Conservation (phyloP, 805 yeast species). For the Candida wancherniae region DNA sequence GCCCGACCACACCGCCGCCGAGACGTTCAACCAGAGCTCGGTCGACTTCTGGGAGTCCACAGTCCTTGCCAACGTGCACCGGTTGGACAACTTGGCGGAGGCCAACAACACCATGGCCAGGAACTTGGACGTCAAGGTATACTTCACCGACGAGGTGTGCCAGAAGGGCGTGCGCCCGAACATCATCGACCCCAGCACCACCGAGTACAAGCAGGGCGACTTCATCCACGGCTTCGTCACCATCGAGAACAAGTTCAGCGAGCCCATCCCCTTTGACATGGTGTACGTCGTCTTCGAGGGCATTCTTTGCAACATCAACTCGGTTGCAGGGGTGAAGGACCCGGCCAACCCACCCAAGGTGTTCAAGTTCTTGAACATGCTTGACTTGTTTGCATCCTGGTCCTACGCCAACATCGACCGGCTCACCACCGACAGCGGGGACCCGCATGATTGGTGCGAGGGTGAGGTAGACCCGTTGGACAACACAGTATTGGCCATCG, state of each 20-base stretch:
- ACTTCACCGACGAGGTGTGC: constrained; percentile 36
- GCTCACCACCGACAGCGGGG: constrained; percentile 25
- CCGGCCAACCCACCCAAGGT: constrained; percentile 24
- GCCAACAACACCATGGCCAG: constrained; percentile 17
- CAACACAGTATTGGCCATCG: constrained; percentile 31
- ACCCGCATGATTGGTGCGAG: constrained; percentile 40
- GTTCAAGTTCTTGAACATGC: constrained; percentile 39
- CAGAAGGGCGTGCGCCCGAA: constrained; percentile 36
- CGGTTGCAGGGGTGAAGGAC: constrained; percentile 19
- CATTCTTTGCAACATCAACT: constrained; percentile 23
- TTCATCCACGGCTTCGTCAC: constrained; percentile 42
- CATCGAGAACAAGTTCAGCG: constrained; percentile 24
- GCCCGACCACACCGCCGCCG: constrained; percentile 6
- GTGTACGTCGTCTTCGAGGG: constrained; percentile 43
- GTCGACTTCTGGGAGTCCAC: constrained; percentile 34
- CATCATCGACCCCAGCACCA: constrained; percentile 26
- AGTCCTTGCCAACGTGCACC: constrained; percentile 39
- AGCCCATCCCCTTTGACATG: constrained; percentile 40
- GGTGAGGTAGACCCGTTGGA: constrained; percentile 42
- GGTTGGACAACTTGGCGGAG: constrained; percentile 29
- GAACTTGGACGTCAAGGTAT: constrained; percentile 28
- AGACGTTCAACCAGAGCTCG: constrained; percentile 12
- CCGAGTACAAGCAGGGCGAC: constrained; percentile 39
- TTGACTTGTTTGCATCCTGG: constrained; percentile 43
- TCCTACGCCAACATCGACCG: constrained; percentile 35